These are phyloP conservation scores for Fusarium musae DNA, from an alignment of 2,329 filamentous ascomycete species.

Conservation along the genomic window DNA sequence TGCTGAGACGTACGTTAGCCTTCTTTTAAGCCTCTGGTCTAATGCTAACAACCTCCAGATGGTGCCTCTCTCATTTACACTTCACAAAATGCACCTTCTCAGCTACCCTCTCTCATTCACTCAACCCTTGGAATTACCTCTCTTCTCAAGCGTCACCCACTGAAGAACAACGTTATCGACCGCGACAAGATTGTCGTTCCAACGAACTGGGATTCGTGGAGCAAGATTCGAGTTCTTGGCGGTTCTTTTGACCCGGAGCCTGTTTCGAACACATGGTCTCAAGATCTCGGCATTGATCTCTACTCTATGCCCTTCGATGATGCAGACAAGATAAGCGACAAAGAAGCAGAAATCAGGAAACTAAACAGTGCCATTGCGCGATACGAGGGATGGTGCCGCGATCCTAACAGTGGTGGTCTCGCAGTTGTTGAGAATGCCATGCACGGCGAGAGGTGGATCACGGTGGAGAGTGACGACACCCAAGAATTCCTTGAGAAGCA, in stretches of 20 bases:
- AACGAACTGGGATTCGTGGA: conserved; percentile 98
- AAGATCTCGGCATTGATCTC: conserved; percentile 75
- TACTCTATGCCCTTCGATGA: conserved; percentile 42
- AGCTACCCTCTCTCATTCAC: conserved; percentile 82
- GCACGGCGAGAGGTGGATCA: conserved; percentile 50
- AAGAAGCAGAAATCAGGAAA: conserved; percentile 34
- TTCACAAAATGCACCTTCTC: conserved; percentile 78
- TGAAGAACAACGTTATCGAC: conserved; percentile 93
- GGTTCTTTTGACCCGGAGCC: conserved; percentile 93
- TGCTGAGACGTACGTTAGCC: conserved; percentile 76
- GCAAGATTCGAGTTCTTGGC: conserved; percentile 91
- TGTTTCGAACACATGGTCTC: conserved; percentile 85
- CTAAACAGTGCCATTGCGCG: conserved; percentile 72
- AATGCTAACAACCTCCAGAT: conserved; percentile 61
- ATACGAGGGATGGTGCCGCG: conserved; percentile 83
- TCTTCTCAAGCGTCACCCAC: conserved; percentile 78
- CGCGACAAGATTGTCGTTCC: conserved; percentile 94
- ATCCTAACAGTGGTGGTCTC: conserved; percentile 72
- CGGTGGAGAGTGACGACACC: conserved; percentile 65
- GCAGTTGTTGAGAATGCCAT: conserved; percentile 55
- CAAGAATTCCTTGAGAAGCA: conserved; percentile 83
- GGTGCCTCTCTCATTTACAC: conserved; percentile 89
- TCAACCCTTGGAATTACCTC: conserved; percentile 89
- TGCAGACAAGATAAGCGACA: conserved; percentile 37
- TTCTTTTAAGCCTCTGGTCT: not conserved